Conservation (phyloP, 1,284 basidiomycete genomes). For the Porphyrellus sp. region DNA sequence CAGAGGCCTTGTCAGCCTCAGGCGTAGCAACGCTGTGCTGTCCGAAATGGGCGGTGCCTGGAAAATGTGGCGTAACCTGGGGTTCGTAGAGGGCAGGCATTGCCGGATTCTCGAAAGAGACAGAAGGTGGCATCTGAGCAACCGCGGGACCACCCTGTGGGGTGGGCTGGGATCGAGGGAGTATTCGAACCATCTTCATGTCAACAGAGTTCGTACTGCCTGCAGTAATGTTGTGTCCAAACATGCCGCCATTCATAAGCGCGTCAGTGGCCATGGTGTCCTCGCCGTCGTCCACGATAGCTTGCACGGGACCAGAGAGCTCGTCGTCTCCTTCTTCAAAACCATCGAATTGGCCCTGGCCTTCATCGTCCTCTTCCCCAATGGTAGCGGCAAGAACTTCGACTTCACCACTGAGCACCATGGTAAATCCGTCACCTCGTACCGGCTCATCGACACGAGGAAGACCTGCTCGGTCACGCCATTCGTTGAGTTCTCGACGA, state of each 20-base stretch:
- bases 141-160: slow-evolving; percentile 28
- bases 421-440: slow-evolving; percentile 63
- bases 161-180: slow-evolving; percentile 21
- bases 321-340: slow-evolving; percentile 39
- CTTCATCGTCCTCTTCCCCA: slow-evolving; percentile 54
- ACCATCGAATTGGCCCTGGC: slow-evolving; percentile 40
- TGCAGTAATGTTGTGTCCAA: slow-evolving; percentile 25
- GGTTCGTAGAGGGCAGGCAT: slow-evolving; percentile 36
- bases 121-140: slow-evolving; percentile 32
- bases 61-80: slow-evolving; percentile 21
- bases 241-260: slow-evolving; percentile 20
- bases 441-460: slow-evolving; percentile 67
- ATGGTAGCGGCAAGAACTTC: slow-evolving; percentile 54
- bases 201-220: slow-evolving; percentile 24
- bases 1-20: slow-evolving; percentile 31
- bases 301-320: slow-evolving; percentile 17
- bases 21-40: slow-evolving; percentile 23
- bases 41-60: slow-evolving; percentile 13
- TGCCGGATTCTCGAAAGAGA: slow-evolving; percentile 35
- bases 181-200: slow-evolving; percentile 27
- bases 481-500: slow-evolving; percentile 82
- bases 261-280: slow-evolving; percentile 24
- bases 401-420: slow-evolving; percentile 65
- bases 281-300: slow-evolving; percentile 31
- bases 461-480: slow-evolving; percentile 72